Evolutionary conservation across 352 stramenopile species (phyloP).

Genomic region (Lagenidium sp.): DNA sequence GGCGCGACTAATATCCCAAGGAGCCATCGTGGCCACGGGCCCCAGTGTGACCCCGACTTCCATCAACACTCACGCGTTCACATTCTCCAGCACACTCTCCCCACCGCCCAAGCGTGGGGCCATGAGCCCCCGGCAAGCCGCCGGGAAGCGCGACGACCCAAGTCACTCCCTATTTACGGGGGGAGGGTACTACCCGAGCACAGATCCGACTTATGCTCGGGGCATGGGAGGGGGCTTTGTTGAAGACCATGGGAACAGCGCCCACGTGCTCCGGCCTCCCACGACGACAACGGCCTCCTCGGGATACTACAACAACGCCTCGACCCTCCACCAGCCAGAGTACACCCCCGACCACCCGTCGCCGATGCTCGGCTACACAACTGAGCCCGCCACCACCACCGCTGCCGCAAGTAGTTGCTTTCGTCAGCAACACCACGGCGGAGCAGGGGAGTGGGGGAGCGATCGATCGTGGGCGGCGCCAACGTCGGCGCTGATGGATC

Average conservation of each 20-base stretch:
- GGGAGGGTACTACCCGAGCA: not conserved
- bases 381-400: not conserved
- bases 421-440: not conserved
- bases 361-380: too few species aligned
- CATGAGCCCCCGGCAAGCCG: not conserved
- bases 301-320: too few species aligned
- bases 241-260: too few species aligned
- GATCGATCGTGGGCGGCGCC: not conserved
- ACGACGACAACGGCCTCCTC: not conserved
- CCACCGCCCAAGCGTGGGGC: constrained; percentile 24
- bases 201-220: not conserved
- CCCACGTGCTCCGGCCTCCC: not conserved
- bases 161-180: too few species aligned
- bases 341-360: too few species aligned
- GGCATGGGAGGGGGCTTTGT: not conserved
- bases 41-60: constrained; percentile 36
- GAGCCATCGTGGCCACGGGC: constrained; percentile 10
- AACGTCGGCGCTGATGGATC: too few species aligned
- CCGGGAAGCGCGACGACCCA: not conserved
- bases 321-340: too few species aligned
- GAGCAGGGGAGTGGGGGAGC: not conserved
- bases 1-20: constrained; percentile 39
- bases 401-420: not conserved
- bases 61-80: constrained; percentile 20
- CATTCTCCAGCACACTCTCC: constrained; percentile 33